phyloP scores from a whole-genome alignment of 2,329 filamentous ascomycete genomes.

The Verticillium tricorpus region DNA sequence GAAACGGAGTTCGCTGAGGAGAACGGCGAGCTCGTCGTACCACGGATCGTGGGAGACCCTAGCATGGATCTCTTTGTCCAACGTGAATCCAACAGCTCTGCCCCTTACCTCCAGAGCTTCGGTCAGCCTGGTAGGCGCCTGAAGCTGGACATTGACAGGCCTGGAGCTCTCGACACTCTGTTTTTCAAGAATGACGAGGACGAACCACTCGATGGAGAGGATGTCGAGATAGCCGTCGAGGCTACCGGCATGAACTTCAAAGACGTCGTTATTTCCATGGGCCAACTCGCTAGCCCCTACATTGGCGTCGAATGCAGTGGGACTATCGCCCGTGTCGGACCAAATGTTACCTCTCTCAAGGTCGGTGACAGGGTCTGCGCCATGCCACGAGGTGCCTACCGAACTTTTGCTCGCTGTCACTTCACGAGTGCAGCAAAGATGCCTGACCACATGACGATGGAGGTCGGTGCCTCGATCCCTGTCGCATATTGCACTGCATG shows the following conservation, averaged over 20 bases:
- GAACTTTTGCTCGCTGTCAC: conserved; percentile 3
- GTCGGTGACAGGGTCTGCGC: conserved; percentile 10
- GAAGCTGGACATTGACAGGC: not conserved
- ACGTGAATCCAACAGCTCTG: conserved; percentile 14
- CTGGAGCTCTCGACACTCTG: conserved; percentile 3
- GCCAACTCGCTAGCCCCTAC: conserved; percentile 9
- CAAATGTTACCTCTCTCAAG: conserved; percentile 15
- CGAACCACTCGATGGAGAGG: conserved; percentile 5
- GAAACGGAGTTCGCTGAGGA: not conserved
- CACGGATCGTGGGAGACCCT: conserved; percentile 16
- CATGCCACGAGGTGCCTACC: not conserved
- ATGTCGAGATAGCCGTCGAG: conserved; percentile 19
- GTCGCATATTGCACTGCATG: conserved; percentile 2
- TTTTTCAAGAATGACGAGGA: not conserved
- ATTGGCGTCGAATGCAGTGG: conserved; percentile 11
- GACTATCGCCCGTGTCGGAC: conserved; percentile 22
- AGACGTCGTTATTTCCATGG: conserved; percentile 16
- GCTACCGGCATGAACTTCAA: conserved; percentile 13
- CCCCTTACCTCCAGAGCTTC: conserved; percentile 8
- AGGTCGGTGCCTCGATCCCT: conserved; percentile 4
- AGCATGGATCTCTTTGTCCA: conserved; percentile 6
- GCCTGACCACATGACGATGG: conserved; percentile 1
- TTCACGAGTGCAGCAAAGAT: conserved; percentile 5
- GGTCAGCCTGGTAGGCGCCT: conserved; percentile 14
- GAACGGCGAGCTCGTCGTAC: not conserved